Evolutionary conservation across 495 filamentous ascomycete genomes (phyloP).

Genomic region (Penicillium manginii): DNA sequence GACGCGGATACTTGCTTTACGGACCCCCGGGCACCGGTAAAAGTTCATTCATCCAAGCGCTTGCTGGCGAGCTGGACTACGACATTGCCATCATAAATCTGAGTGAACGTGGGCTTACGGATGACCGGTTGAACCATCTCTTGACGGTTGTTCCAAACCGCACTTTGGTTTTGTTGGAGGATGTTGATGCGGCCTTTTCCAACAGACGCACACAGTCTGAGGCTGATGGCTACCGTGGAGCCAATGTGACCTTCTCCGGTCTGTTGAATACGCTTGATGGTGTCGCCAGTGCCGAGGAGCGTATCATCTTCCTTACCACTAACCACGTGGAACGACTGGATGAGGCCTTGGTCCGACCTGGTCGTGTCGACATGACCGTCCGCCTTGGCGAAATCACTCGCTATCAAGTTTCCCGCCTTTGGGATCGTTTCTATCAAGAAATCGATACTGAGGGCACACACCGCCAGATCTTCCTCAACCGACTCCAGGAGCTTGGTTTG

Average conservation of each 20-base stretch:
- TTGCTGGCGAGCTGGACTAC: constrained; percentile 91
- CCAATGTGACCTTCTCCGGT: constrained; percentile 94
- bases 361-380: constrained; percentile 91
- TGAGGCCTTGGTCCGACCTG: constrained; percentile 84
- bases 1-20: constrained; percentile 90
- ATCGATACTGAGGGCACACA: constrained; percentile 63
- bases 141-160: constrained; percentile 85
- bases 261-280: constrained; percentile 93
- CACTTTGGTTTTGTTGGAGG: constrained; percentile 87
- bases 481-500: constrained; percentile 54
- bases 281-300: constrained; percentile 91
- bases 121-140: constrained; percentile 87
- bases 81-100: constrained; percentile 93
- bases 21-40: constrained; percentile 95
- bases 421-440: constrained; percentile 92
- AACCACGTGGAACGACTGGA: constrained; percentile 92
- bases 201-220: constrained; percentile 74
- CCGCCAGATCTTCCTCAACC: constrained; percentile 52
- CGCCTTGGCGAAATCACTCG: constrained; percentile 84
- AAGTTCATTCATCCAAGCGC: constrained; percentile 92
- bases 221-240: constrained; percentile 83
- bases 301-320: constrained; percentile 92
- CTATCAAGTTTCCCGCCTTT: constrained; percentile 84
- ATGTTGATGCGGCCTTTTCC: constrained; percentile 90
- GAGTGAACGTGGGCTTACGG: constrained; percentile 89